Percentiles rank a stretch among this genome's conserved stretches.
Evolutionary conservation across 2,329 filamentous ascomycete genomes (phyloP).

Genomic region (Stemphylium lycopersici): DNA sequence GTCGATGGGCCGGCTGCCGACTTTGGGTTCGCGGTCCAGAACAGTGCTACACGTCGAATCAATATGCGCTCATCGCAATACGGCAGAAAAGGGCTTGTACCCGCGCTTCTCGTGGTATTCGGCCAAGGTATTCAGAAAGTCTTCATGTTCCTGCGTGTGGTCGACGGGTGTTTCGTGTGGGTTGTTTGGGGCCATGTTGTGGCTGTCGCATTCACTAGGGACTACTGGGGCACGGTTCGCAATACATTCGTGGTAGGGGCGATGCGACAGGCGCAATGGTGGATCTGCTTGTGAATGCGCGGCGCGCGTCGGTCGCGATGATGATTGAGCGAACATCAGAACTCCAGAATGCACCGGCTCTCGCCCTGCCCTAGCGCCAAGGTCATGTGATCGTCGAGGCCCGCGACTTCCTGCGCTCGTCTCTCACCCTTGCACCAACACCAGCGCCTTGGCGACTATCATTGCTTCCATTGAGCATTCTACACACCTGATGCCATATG

Average conservation of each 20-base stretch:
- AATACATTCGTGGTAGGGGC: conserved; percentile 29
- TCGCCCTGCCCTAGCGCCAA: conserved; percentile 20
- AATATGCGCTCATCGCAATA: conserved; percentile 30
- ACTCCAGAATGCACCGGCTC: conserved; percentile 30
- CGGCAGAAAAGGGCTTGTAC: conserved; percentile 46
- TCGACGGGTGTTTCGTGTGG: conserved; percentile 55
- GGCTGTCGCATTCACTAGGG: conserved; percentile 43
- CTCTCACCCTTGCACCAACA: neutral
- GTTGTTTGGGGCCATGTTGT: conserved; percentile 54
- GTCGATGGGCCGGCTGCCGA: conserved; percentile 77
- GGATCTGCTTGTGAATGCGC: conserved; percentile 31
- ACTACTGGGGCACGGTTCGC: conserved; percentile 20
- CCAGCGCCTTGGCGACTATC: neutral
- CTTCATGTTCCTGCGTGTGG: conserved; percentile 69
- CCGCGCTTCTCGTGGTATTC: conserved; percentile 80
- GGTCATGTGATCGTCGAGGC: conserved; percentile 26
- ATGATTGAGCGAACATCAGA: conserved; percentile 41
- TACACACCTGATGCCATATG: no score
- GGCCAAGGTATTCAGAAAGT: conserved; percentile 75
- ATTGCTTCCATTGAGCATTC: neutral
- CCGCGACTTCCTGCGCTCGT: conserved; percentile 22
- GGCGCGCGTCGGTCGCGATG: conserved; percentile 41
- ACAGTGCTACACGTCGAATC: conserved; percentile 59
- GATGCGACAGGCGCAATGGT: conserved; percentile 32
- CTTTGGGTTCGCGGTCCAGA: conserved; percentile 81